Conservation (phyloP, 176 grass and related monocot genomes). For the Elaeis guineensis region DNA sequence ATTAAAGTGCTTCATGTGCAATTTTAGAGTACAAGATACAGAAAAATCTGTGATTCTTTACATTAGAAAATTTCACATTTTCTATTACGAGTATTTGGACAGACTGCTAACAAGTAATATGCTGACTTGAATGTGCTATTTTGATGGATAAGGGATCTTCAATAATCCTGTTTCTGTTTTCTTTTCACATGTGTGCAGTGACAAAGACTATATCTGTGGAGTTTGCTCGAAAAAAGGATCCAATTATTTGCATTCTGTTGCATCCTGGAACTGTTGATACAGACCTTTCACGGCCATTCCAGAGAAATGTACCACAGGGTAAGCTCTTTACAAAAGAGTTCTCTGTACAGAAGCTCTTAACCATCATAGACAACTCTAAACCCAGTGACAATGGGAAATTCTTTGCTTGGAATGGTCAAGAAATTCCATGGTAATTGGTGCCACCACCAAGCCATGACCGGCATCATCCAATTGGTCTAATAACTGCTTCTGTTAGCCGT, state of each 20-base stretch:
- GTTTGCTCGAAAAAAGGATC: slow-evolving; percentile 54
- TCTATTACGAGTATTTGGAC: too few relatives aligned
- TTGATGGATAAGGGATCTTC: too few relatives aligned
- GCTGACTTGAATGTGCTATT: too few relatives aligned
- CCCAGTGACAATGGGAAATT: slow-evolving; percentile 76
- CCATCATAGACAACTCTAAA: slow-evolving; percentile 51
- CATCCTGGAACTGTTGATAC: slow-evolving; percentile 92
- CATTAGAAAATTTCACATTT: too few relatives aligned
- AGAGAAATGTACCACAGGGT: slow-evolving; percentile 55
- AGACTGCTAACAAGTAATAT: too few relatives aligned
- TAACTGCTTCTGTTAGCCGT: too few relatives aligned
- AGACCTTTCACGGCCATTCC: slow-evolving; percentile 73
- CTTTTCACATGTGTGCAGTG: slow-evolving; percentile 39
- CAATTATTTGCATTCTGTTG: slow-evolving; percentile 63
- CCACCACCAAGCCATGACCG: too few relatives aligned
- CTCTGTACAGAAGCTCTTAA: slow-evolving; percentile 59
- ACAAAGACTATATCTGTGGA: slow-evolving; percentile 74
- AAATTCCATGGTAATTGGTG: slow-evolving; percentile 56
- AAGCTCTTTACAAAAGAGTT: slow-evolving; percentile 76
- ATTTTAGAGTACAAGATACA: too few relatives aligned
- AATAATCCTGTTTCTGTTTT: too few relatives aligned
- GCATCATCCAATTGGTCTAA: too few relatives aligned
- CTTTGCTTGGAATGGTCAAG: slow-evolving; percentile 81
- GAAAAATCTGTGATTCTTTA: too few relatives aligned
- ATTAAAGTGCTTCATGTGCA: too few relatives aligned